phyloP scores from a whole-genome alignment of 2,329 filamentous ascomycete genomes.

The Alternaria brassicae region DNA sequence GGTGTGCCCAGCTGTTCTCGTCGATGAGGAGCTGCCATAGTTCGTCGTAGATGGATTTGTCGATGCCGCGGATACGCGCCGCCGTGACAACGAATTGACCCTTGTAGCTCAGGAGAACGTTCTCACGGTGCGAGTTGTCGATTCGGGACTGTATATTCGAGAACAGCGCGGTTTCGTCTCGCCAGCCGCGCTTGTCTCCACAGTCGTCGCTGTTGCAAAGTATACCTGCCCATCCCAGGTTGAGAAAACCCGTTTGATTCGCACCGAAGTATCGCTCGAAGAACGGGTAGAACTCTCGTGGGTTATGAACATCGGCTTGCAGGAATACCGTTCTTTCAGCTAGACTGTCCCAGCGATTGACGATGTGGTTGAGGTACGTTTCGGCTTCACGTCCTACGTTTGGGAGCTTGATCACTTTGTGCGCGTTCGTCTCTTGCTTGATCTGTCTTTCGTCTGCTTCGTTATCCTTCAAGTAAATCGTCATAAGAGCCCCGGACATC shows the following conservation, averaged over 20 bases:
- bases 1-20: conserved; percentile 39
- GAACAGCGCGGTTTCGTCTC: conserved; percentile 50
- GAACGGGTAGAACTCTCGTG: conserved; percentile 46
- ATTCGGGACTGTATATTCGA: conserved; percentile 45
- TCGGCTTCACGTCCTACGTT: conserved; percentile 57
- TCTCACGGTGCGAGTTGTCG: conserved; percentile 36
- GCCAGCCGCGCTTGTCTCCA: conserved; percentile 51
- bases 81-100: conserved; percentile 59
- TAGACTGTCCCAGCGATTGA: conserved; percentile 53
- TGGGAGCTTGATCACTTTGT: conserved; percentile 32
- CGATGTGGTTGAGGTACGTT: conserved; percentile 58
- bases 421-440: conserved; percentile 31
- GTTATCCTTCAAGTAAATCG: conserved; percentile 46
- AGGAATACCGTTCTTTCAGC: conserved; percentile 58
- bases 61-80: conserved; percentile 50
- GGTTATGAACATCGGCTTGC: conserved; percentile 55
- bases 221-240: conserved; percentile 51
- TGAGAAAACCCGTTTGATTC: conserved; percentile 55
- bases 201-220: conserved; percentile 52
- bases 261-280: conserved; percentile 50
- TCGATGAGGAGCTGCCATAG: conserved; percentile 36
- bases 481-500: conserved; percentile 29
- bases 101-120: conserved; percentile 54
- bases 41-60: conserved; percentile 46
- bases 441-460: conserved; percentile 31